These are phyloP conservation scores for Magnolia sinica DNA, from an alignment of 164 flowering plant genomes.

Conservation along the genomic window DNA sequence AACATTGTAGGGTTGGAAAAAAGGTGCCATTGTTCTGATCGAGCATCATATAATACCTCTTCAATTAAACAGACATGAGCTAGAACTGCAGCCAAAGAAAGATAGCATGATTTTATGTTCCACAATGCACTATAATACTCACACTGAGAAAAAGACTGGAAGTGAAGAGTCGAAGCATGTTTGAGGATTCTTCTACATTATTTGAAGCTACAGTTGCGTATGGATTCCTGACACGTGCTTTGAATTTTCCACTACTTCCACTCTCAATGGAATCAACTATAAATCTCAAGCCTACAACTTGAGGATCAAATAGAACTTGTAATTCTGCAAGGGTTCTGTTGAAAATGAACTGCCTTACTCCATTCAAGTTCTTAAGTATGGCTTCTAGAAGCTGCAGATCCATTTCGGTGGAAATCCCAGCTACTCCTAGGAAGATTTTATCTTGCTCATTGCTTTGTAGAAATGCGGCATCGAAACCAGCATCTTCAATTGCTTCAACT, in stretches of 20 bases:
- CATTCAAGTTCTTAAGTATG: conserved; percentile 53
- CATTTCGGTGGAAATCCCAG: conserved; percentile 53
- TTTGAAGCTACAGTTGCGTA: conserved; percentile 64
- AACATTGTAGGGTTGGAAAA: background rate
- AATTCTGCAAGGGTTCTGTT: conserved; percentile 45
- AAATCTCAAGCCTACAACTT: conserved; percentile 63
- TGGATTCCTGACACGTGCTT: conserved; percentile 62
- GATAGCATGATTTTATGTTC: background rate
- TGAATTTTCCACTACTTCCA: conserved; percentile 60
- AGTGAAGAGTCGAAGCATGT: conserved; percentile 76
- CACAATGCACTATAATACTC: conserved; percentile 29
- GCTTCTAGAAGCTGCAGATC: conserved; percentile 64
- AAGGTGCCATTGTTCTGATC: background rate
- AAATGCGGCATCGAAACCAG: conserved; percentile 89
- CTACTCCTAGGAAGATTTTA: conserved; percentile 49
- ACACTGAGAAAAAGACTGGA: conserved; percentile 86
- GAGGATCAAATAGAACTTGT: conserved; percentile 82
- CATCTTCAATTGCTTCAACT: conserved; percentile 86
- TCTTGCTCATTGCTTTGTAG: conserved; percentile 86
- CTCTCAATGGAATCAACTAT: conserved; percentile 70
- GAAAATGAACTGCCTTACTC: conserved; percentile 64
- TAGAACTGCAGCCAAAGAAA: background rate
- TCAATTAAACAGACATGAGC: background rate
- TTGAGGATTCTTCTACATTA: conserved; percentile 63
- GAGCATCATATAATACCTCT: background rate